Conservation (phyloP, 306 rosid species). For the Pyrus betulifolia region DNA sequence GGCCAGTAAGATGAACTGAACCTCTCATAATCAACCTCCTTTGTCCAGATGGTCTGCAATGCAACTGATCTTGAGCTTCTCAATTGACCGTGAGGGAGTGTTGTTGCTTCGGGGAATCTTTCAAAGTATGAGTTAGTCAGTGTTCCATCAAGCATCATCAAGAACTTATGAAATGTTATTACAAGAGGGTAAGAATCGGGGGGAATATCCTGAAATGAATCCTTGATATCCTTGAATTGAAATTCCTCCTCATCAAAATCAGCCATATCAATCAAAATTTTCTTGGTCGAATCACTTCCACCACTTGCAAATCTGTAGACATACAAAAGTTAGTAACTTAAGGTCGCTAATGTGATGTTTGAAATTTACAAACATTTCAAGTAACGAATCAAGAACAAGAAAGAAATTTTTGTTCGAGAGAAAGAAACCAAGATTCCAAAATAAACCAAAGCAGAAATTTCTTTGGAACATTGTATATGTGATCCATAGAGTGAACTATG, state of each 20-base stretch:
- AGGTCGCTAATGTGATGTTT: background rate
- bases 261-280: conserved; percentile 18
- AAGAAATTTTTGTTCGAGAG: background rate
- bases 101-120: conserved; percentile 33
- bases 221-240: conserved; percentile 42
- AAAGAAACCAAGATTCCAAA: no score
- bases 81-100: conserved; percentile 8
- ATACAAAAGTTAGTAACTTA: background rate
- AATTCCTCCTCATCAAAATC: conserved; percentile 38
- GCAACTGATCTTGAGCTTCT: conserved; percentile 38
- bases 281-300: conserved; percentile 9
- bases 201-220: conserved; percentile 52
- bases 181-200: conserved; percentile 55
- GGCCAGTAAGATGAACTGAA: conserved; percentile 68
- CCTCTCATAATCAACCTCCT: conserved; percentile 59
- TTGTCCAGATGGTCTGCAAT: conserved; percentile 42
- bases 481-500: no score
- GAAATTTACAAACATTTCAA: background rate
- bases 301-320: conserved; percentile 39
- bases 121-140: conserved; percentile 60
- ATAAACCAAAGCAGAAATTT: background rate
- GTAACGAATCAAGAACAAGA: no score
- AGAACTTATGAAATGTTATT: conserved; percentile 64
- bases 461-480: background rate
- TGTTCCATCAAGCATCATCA: conserved; percentile 84